These are phyloP conservation scores for Boletus rex-veris DNA, from an alignment of 768 basidiomycete genomes.

Conservation along the genomic window DNA sequence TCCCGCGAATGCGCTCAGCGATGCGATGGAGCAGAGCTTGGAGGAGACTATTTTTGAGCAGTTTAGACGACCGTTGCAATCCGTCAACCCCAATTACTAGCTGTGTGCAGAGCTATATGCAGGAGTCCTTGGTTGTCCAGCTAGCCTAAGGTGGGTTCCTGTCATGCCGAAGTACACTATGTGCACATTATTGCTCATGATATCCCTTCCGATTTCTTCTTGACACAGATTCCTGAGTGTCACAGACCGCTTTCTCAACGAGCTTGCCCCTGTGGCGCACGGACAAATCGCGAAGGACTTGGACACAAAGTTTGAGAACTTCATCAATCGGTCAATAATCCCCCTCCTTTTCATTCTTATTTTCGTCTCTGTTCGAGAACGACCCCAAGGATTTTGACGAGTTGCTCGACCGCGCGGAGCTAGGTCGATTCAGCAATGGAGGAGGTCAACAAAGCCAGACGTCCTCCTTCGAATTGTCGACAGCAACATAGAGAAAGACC, in stretches of 20 bases:
- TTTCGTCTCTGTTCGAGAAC: constrained; percentile 56
- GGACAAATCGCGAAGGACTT: constrained; percentile 76
- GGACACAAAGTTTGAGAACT: constrained; percentile 79
- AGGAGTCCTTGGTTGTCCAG: constrained; percentile 77
- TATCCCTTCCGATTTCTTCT: neutral
- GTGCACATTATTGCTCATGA: neutral
- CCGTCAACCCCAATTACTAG: constrained; percentile 71
- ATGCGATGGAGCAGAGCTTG: constrained; percentile 71
- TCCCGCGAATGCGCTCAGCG: constrained; percentile 74
- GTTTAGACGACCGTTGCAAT: constrained; percentile 61
- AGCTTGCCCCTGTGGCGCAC: constrained; percentile 69
- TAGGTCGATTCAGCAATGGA: constrained; percentile 67
- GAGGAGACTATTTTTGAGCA: constrained; percentile 89
- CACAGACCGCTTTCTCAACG: constrained; percentile 85
- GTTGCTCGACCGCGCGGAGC: constrained; percentile 56
- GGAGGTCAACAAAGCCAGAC: constrained; percentile 51
- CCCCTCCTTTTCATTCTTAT: constrained; percentile 31
- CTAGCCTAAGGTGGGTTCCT: constrained; percentile 65
- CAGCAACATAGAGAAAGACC: constrained; percentile 63
- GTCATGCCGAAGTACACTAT: neutral
- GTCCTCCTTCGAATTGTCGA: constrained; percentile 67
- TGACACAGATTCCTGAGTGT: constrained; percentile 76
- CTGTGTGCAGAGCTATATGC: constrained; percentile 82
- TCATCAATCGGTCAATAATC: constrained; percentile 51
- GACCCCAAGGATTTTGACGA: constrained; percentile 54